phyloP scores from a whole-genome alignment of 371 early-diverging fungal species.

The Zychaea mexicana region DNA sequence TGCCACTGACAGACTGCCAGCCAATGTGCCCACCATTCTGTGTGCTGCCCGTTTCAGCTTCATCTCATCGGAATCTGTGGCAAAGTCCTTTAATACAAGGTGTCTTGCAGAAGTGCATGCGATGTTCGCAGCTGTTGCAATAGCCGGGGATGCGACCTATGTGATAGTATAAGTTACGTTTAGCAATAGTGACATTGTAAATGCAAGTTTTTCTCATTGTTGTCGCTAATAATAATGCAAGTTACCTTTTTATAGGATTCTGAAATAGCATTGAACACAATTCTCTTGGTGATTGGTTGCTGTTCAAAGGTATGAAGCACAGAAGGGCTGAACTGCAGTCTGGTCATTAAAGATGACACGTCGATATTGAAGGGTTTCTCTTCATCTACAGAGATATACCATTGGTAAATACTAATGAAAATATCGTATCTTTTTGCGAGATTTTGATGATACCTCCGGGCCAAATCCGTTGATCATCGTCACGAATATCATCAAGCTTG shows the following conservation, averaged over 20 bases:
- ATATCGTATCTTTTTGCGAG: not conserved
- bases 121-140: constrained; percentile 88
- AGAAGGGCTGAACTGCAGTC: constrained; percentile 34
- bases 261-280: constrained; percentile 66
- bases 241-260: constrained; percentile 36
- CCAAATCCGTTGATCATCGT: not conserved
- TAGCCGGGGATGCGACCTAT: constrained; percentile 76
- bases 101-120: constrained; percentile 89
- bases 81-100: constrained; percentile 92
- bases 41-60: constrained; percentile 89
- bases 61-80: constrained; percentile 88
- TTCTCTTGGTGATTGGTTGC: constrained; percentile 83
- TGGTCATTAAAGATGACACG: constrained; percentile 26
- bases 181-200: too few relatives aligned
- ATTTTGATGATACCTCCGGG: not conserved
- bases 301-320: constrained; percentile 79
- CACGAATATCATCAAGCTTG: not conserved
- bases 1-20: constrained; percentile 82
- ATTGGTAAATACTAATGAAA: not conserved
- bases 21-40: constrained; percentile 88
- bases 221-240: not conserved
- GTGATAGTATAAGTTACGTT: not conserved
- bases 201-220: too few relatives aligned
- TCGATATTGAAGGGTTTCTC: constrained; percentile 23
- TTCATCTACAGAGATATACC: not conserved